Conservation (phyloP, 257 asterid genomes). For the Solanum virginianum region DNA sequence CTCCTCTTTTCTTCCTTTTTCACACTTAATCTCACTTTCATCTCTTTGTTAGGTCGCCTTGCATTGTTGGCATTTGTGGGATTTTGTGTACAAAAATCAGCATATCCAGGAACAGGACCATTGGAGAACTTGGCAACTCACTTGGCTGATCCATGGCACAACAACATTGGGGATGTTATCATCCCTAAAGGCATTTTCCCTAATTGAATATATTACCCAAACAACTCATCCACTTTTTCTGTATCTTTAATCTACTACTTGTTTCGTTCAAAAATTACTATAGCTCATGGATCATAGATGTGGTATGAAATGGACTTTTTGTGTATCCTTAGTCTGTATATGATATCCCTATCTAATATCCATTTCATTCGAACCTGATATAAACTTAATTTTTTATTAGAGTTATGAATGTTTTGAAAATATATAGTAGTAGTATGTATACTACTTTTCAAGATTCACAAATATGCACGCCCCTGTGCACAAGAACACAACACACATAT, state of each 20-base stretch:
- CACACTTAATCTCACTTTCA: neutral
- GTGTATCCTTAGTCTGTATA: neutral
- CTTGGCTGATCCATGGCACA: slow-evolving; percentile 99
- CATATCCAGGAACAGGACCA: slow-evolving; percentile 92
- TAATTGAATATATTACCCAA: neutral
- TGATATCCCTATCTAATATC: neutral
- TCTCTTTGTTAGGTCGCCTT: slow-evolving; percentile 40
- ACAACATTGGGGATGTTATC: slow-evolving; percentile 74
- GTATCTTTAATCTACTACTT: neutral
- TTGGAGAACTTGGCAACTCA: slow-evolving; percentile 84
- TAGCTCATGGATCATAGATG: neutral
- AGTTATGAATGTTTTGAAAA: neutral
- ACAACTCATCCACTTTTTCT: neutral
- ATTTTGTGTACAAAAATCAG: slow-evolving; percentile 75
- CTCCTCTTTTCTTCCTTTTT: neutral
- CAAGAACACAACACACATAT: neutral
- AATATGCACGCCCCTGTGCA: neutral
- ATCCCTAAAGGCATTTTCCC: slow-evolving; percentile 43
- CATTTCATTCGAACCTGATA: neutral
- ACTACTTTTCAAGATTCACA: neutral
- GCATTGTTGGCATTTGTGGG: slow-evolving; percentile 88
- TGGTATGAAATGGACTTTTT: neutral
- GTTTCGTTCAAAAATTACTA: neutral
- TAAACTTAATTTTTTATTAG: neutral
- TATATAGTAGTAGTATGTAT: neutral